Base-by-base conservation (phyloP, 202 grass and related monocot species). In the Zoysia matrella region DNA sequence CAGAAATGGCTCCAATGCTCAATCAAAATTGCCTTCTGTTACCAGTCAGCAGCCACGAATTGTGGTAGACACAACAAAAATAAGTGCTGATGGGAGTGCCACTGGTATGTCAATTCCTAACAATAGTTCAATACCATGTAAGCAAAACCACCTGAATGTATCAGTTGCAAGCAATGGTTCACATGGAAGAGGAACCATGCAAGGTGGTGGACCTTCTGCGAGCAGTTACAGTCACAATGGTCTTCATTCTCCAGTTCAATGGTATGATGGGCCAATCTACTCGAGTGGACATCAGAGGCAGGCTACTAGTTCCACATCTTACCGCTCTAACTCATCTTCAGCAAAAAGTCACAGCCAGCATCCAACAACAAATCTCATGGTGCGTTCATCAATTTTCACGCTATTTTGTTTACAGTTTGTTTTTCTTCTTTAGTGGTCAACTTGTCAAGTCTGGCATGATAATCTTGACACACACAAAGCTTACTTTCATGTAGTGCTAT, bases 261-360 rank as follows among this genome's bases (percentile, higher is more conserved):
- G 90, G 92, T 95, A 87, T 30, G 95, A 98, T 64, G 86, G 82
- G 47, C 65, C 89, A 45, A 69, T 86, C 49, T 90, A 95, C 78
- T 64, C 91, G 16, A 91, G 82, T 78, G 96, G 83, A 71, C 92
- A 95, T 67, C 92, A 93, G 67, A 82, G 87, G 75, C 82, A 89
- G 67, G 77, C 84, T 84, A 60, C 83, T 45, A 93, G 78, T 81
- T 83, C 87, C 52, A 79, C 87, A 49, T 88, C 85, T 90, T 88
- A 93, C 85, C 70, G 54, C 85, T 77, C 65, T 12, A 95, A 81
- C 65, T 85, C 73, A 7, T 89, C 69, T 82, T 76, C 82, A 41
- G 70, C 64, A 15, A 91, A 87, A 90, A 95, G 47, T 90, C 92
- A 95, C 85, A 90, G 83, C 68, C 88, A 92, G 69, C 89, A 54